Evolutionary conservation across 2,329 filamentous ascomycete genomes (phyloP), one percentile per base, ranked within the genome.

Genomic region (Fusarium dimerum): DNA sequence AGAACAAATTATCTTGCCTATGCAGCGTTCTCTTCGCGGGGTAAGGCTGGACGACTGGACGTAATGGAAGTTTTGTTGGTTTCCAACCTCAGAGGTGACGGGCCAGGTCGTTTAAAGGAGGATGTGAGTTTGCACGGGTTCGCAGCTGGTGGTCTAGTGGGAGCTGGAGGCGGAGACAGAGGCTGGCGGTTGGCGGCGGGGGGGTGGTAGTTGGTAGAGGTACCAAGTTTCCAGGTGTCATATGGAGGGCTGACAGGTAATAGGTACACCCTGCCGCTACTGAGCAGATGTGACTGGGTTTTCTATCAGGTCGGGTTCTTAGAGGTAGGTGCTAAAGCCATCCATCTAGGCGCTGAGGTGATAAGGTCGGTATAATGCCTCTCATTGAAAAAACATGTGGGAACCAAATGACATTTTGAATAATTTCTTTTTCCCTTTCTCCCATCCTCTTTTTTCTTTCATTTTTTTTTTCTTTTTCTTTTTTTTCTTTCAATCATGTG

Each of bases 41-140:
- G 51, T 56, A 46, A 56, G 56, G 56, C 56, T 60, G 56, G 56
- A 54, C 50, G 50, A 48, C 55, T 59, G 51, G 56, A 32, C 26
- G 41, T 50, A 45, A 52, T 57, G 53, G 48, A 56, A 26, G 20
- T 26, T 56, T 54, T 57, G 54, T 48, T 52, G 51, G 54, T 55
- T 36, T 26, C 20, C 32, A 36, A 36, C 32, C 32, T 36, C 32
- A 36, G 11, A 36, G 13, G 32, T 36, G 32, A 36, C 32, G 32
- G 51, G 51, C 47, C 54, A 56, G 54, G 55, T 57, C 54, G 57
- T 54, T 57, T 57, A 60, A 26, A 55, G 56, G 50, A 57, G 56
- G 57, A 57, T 36, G 9, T 45, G 41, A 26, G 20, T 26, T 57
- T 29, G 32, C 30, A 48, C 29, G 20, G 39, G 47, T 38, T 15